phyloP scores from a whole-genome alignment of 306 rosid species.

The Oxytropis ochrocephala region DNA sequence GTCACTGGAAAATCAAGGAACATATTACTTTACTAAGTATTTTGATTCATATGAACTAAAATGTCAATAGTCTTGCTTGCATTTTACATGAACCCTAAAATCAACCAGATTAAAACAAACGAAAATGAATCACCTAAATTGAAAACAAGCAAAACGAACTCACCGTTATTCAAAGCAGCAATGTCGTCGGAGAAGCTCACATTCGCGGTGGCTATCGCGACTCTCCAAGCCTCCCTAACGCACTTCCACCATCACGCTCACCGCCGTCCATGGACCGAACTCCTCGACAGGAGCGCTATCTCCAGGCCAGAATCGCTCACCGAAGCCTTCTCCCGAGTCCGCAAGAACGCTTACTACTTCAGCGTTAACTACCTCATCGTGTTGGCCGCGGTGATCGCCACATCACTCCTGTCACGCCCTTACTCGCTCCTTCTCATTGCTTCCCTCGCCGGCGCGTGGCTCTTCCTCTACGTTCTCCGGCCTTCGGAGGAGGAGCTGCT shows the following conservation, averaged over 20 bases:
- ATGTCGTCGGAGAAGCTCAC: slow-evolving; percentile 21
- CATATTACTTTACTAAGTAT: not conserved
- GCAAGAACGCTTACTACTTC: slow-evolving; percentile 33
- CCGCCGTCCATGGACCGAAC: slow-evolving; percentile 39
- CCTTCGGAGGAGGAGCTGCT: slow-evolving; percentile 37
- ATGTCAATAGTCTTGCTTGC: not conserved
- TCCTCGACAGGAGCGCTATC: slow-evolving; percentile 35
- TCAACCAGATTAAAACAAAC: not conserved
- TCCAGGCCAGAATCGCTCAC: slow-evolving; percentile 28
- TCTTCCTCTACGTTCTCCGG: slow-evolving; percentile 33
- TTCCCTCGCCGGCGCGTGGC: slow-evolving; percentile 33
- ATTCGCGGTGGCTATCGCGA: not conserved
- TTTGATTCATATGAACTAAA: not conserved
- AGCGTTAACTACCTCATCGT: slow-evolving; percentile 40
- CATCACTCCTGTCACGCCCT: slow-evolving; percentile 31
- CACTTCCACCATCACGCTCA: slow-evolving; percentile 22
- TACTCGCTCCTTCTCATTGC: slow-evolving; percentile 26
- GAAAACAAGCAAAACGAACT: not conserved
- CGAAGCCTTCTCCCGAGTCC: slow-evolving; percentile 36
- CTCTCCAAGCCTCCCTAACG: slow-evolving; percentile 24
- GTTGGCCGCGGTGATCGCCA: slow-evolving; percentile 21
- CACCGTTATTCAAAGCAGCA: not conserved
- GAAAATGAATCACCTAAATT: not conserved
- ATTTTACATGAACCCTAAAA: not conserved
- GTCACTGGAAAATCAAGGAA: not conserved